phyloP scores from a whole-genome alignment of 2,329 filamentous ascomycete genomes.

The Neocatenulostroma microsporum region DNA sequence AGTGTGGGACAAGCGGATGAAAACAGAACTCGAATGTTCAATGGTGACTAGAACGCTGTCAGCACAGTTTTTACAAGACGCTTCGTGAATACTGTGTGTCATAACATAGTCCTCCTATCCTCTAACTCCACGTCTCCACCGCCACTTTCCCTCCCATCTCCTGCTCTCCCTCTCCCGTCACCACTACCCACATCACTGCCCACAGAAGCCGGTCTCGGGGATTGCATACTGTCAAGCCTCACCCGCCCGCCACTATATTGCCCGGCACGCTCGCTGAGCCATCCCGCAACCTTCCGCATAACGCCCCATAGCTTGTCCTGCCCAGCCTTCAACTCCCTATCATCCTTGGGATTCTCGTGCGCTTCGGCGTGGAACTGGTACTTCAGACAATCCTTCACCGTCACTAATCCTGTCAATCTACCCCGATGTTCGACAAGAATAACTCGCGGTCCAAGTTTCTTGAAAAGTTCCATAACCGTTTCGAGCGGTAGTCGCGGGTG shows the following conservation, averaged over 20 bases:
- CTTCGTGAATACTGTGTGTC: conserved; percentile 3
- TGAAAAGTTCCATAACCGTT: conserved; percentile 97
- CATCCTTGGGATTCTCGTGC: conserved; percentile 62
- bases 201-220: conserved; percentile 7
- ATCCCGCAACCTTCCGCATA: conserved; percentile 22
- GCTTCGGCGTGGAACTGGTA: conserved; percentile 96
- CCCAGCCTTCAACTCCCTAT: conserved; percentile 44
- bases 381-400: conserved; percentile 92
- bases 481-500: conserved; percentile 88
- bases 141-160: conserved; percentile 6
- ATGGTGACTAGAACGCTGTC: not conserved
- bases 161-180: conserved; percentile 5
- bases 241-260: conserved; percentile 15
- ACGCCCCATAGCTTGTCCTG: conserved; percentile 59
- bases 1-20: too few species aligned
- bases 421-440: conserved; percentile 90
- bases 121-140: conserved; percentile 29
- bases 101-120: conserved; percentile 27
- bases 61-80: not conserved
- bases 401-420: conserved; percentile 74
- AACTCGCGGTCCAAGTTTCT: conserved; percentile 90
- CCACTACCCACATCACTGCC: not conserved
- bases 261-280: conserved; percentile 20
- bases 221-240: conserved; percentile 17
- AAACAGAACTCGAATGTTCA: too few species aligned